Conservation (phyloP, 2,329 filamentous ascomycete species). For the Septoria linicola region DNA sequence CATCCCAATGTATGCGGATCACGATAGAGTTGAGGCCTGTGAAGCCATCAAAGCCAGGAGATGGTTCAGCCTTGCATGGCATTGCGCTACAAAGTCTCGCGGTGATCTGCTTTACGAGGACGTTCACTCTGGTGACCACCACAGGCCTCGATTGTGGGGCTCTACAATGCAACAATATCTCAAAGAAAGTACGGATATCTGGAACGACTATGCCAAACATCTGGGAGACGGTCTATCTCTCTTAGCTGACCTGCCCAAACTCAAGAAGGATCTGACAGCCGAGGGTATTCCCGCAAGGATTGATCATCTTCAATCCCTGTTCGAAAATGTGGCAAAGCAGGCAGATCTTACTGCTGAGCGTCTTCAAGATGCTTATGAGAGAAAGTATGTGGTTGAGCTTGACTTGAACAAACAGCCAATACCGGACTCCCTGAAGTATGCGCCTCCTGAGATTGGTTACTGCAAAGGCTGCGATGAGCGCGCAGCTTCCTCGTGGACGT, state of each 20-base stretch:
- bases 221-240: neutral
- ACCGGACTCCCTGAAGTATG: too few species aligned
- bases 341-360: neutral
- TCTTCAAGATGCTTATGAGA: slow-evolving; percentile 6
- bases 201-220: slow-evolving; percentile 8
- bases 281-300: slow-evolving; percentile 9
- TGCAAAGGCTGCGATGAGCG: too few species aligned
- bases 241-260: neutral
- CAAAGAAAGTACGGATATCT: neutral
- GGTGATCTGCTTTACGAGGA: neutral
- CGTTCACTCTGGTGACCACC: too few species aligned
- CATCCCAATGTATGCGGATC: neutral
- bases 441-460: too few species aligned
- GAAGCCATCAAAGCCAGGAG: neutral
- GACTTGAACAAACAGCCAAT: too few species aligned
- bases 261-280: neutral
- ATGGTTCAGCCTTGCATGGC: neutral
- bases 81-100: slow-evolving; percentile 1
- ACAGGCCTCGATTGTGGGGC: too few species aligned
- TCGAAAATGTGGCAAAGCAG: slow-evolving; percentile 2
- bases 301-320: neutral
- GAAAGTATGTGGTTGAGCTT: neutral
- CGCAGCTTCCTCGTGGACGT: too few species aligned
- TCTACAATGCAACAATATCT: slow-evolving; percentile 5
- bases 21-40: neutral